Evolutionary conservation across 1,139 yeast genomes (phyloP), one percentile per base, ranked within the genome.

Genomic region (Sugiyamaella grinbergsii): DNA sequence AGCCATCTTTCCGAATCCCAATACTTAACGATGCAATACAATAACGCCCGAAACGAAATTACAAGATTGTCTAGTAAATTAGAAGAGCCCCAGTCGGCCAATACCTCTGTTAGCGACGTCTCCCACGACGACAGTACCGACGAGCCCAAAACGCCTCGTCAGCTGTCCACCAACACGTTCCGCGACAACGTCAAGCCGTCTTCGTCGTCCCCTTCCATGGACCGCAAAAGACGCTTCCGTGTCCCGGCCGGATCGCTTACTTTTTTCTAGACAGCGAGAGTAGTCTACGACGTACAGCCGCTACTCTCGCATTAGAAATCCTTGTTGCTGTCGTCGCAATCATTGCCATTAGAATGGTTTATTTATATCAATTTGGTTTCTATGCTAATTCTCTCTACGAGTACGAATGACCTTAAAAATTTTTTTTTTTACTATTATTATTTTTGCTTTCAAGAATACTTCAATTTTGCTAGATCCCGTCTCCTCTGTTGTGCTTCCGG

Each of bases 21-120:
- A 39, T 58, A 60, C 42, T 51, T 61, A 29, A 62, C 63, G 1
- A 34, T 57, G 24, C 58, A 58, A 45, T 62, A 62, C 47, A 62
- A 62, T 54, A 38, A 38, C 4, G 51, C 60, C 15, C 48, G 60
- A 20, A 50, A 48, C 10, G 63, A 61, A 20, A 48, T 54, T 6
- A 54, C 50, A 11, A 22, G 33, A 22, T 32, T 61, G 39, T 32
- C 43, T n/a, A n/a, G 5, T 37, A 23, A 54, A 53, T 29, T 53
- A 50, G 32, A 52, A 49, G 15, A 3, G 33, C 33, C 33, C 6
- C 16, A 29, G 26, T 18, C 45, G 4, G 42, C 36, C 28, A 41
- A 24, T 24, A 15, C 42, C 11, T 22, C 41, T 8, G 34, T n/a
- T 3, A 40, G 42, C 29, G 42, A 46, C 19, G 10, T 32, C 3